Percentiles rank a stretch among this genome's conserved stretches.
Evolutionary conservation across 345 rosid genomes (phyloP).

Genomic region (Orychophragmus violaceus): DNA sequence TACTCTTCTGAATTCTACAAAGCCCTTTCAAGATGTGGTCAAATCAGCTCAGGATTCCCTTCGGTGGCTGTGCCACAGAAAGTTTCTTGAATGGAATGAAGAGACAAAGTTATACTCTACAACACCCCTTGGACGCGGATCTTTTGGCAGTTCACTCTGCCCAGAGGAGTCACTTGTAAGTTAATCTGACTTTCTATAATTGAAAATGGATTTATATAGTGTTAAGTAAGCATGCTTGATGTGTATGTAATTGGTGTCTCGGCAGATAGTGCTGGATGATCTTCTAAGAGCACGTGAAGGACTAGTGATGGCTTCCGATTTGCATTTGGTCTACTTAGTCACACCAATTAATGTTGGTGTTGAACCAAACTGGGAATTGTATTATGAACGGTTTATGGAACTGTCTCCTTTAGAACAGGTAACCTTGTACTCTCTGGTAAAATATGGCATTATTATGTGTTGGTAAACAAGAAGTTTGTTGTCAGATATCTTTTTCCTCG

Average conservation of each 20-base stretch:
- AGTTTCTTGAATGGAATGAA: slow-evolving; percentile 93
- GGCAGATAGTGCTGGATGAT: slow-evolving; percentile 88
- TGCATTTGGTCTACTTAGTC: slow-evolving; percentile 86
- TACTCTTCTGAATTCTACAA: slow-evolving; percentile 93
- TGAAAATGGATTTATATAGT: background rate
- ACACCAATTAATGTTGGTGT: slow-evolving; percentile 92
- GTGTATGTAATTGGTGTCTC: slow-evolving; percentile 25
- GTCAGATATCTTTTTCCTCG: background rate
- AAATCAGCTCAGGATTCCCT: slow-evolving; percentile 99
- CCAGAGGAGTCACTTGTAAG: slow-evolving; percentile 97
- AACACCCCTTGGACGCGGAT: slow-evolving; percentile 91
- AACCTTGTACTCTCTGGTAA: slow-evolving; percentile 18
- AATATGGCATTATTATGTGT: background rate
- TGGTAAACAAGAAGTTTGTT: slow-evolving; percentile 5
- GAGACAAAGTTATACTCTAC: slow-evolving; percentile 77
- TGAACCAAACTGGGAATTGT: slow-evolving; percentile 96
- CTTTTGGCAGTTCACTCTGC: slow-evolving; percentile 97
- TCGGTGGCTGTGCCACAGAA: slow-evolving; percentile 87
- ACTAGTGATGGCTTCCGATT: slow-evolving; percentile 92
- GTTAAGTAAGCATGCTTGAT: slow-evolving; percentile 12
- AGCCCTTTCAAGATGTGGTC: slow-evolving; percentile 87
- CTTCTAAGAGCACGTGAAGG: slow-evolving; percentile 96
- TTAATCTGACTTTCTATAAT: slow-evolving; percentile 15
- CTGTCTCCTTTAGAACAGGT: slow-evolving; percentile 88
- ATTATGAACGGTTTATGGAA: slow-evolving; percentile 81